Evolutionary conservation across 2,329 filamentous ascomycete genomes (phyloP), one percentile per base, ranked within the genome.

Genomic region (Dothideomycetes sp.): DNA sequence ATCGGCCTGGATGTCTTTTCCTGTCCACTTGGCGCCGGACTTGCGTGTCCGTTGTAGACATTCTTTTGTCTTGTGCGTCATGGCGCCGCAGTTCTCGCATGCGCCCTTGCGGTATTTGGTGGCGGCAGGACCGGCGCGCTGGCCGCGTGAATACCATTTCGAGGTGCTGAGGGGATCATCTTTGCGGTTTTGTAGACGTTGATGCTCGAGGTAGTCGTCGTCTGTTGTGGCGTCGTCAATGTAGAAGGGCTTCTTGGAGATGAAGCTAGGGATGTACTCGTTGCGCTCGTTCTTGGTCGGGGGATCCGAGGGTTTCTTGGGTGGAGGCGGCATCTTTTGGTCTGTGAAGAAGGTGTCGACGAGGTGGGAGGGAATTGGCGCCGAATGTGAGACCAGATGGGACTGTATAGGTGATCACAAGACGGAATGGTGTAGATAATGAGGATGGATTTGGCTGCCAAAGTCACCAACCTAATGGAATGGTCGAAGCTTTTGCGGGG

Each of bases 31-130:
- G 9, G 91, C 91, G 46, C 91, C 89, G 41, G 81, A 79, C 37
- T 93, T 93, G 43, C 91, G 77, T 19, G 88, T 91, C 39, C 91
- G 75, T 54, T 81, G 86, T 37, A 98, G 65, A 57, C 91, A 98
- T 56, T 96, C 89, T 57, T 94, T 94, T 38, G 79, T 82, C 64
- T 94, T 94, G 65, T 98, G 91, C 48, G 84, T 87, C 84, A 96
- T 93, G 42, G 87, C 81, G 53, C 91, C 91, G 66, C 91, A 98
- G 64, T 98, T 98, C 63, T 96, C 89, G 65, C 91, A 98, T 38
- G 91, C 89, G 56, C 93, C 91, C 67, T 96, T 98, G 49, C 93
- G 84, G 59, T 84, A 98, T 58, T 95, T 98, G 49, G 91, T 98
- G 37, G 89, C 87, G 1, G 87, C 87, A 3, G 86, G 85, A 0